Base-by-base conservation (phyloP, 139 green algal genomes). In the Axilococcus clingmanii region DNA sequence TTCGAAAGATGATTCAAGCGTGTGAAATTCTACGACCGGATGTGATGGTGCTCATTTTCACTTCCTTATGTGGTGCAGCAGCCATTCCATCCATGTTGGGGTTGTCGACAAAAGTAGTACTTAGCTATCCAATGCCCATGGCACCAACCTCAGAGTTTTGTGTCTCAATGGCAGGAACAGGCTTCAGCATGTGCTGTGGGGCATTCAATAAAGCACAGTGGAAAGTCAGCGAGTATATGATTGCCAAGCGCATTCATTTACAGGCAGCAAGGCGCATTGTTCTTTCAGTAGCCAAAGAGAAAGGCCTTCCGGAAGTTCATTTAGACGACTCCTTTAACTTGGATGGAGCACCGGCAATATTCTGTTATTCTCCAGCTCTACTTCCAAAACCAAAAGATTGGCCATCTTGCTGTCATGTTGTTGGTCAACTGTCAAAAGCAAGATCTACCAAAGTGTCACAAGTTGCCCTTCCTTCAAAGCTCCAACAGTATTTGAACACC, bases 81-180 rank as follows among this genome's bases (percentile, higher is more conserved):
- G 41, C 41, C 9, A 49, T 49, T 35, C 41, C 41, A 9, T 8
- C 41, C 9, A 30, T 49, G 25, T 12, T 49, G 12, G 41, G 27
- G 9, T 12, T 49, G 9, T 12, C 41, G 9, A 49, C 41, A 12
- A 9, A 12, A 17, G 41, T 49, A 17, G 27, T 49, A 12, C 9
- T 49, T 12, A 23, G 9, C 12, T 49, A 49, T 12, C 41, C 41
- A 17, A 49, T 49, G 41, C 41, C 41, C 12, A 49, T 49, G 41
- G 41, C 41, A 30, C 41, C 41, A 9, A 49, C 9, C 12, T 17
- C 9, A 17, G 41, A 49, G 12, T 49, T 49, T 49, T 17, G 25
- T 30, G 41, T 49, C 41, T 49, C 41, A 17, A 49, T 49, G 41
- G 41, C 41, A 19, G 41, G 41, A 17, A 49, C 24, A 17, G 41